Conservation (phyloP, 1,284 basidiomycete genomes). For the Clitocybe nebularis region DNA sequence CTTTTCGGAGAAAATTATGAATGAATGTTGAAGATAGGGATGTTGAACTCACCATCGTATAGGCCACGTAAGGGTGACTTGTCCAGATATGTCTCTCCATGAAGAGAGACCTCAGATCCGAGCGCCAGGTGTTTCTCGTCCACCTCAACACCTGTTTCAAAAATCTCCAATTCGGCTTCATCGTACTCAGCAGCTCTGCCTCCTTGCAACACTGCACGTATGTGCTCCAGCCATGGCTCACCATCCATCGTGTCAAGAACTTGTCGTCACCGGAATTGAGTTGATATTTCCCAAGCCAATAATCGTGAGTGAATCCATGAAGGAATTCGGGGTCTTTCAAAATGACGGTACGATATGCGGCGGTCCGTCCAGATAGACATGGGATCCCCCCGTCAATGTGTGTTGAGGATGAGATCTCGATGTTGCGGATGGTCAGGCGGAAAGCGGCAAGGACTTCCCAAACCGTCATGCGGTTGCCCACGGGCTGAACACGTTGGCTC, state of each 20-base stretch:
- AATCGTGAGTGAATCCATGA: slow-evolving; percentile 90
- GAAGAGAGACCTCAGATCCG: slow-evolving; percentile 83
- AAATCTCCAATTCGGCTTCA: slow-evolving; percentile 96
- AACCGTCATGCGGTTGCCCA: slow-evolving; percentile 77
- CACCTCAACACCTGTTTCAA: slow-evolving; percentile 89
- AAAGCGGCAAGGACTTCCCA: slow-evolving; percentile 94
- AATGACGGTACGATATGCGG: slow-evolving; percentile 89
- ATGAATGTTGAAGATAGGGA: slow-evolving; percentile 6
- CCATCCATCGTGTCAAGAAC: slow-evolving; percentile 95
- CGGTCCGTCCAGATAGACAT: slow-evolving; percentile 88
- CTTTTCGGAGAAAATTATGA: slow-evolving; percentile 31
- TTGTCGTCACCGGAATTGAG: slow-evolving; percentile 93
- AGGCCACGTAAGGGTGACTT: slow-evolving; percentile 84
- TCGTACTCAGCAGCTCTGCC: slow-evolving; percentile 86
- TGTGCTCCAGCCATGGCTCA: slow-evolving; percentile 89
- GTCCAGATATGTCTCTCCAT: slow-evolving; percentile 88
- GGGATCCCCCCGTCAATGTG: slow-evolving; percentile 92
- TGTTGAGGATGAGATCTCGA: slow-evolving; percentile 84
- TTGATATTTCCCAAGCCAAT: slow-evolving; percentile 89
- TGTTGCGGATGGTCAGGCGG: slow-evolving; percentile 87
- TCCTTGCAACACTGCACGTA: slow-evolving; percentile 91
- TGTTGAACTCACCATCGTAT: slow-evolving; percentile 70
- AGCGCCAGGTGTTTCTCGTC: slow-evolving; percentile 93
- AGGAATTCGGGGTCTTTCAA: slow-evolving; percentile 91
- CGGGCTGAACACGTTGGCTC: slow-evolving; percentile 82